Evolutionary conservation across 2,329 filamentous ascomycete species (phyloP).

Genomic region (Epichloe baconii): DNA sequence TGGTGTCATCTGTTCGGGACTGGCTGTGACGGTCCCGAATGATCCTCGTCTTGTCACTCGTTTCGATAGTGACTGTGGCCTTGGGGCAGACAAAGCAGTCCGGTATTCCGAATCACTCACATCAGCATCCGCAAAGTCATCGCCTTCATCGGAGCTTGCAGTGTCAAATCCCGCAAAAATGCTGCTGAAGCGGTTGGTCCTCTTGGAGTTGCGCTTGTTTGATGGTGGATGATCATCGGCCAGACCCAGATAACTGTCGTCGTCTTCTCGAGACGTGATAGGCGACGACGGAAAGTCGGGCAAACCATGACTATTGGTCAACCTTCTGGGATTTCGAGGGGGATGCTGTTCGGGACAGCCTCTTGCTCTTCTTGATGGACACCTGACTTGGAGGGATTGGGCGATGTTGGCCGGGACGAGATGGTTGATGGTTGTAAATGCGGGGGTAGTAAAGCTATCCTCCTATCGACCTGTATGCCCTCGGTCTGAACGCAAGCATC

Average conservation of each 20-base stretch:
- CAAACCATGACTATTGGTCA: slow-evolving; percentile 32
- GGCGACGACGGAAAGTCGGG: slow-evolving; percentile 39
- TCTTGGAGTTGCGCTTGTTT: slow-evolving; percentile 39
- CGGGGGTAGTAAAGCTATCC: slow-evolving; percentile 59
- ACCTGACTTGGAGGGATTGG: slow-evolving; percentile 21
- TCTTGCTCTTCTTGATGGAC: slow-evolving; percentile 25
- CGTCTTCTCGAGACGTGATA: slow-evolving; percentile 20
- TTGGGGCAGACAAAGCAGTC: slow-evolving; percentile 52
- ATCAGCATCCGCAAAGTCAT: slow-evolving; percentile 49
- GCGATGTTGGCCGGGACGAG: slow-evolving; percentile 45
- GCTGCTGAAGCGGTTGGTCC: slow-evolving; percentile 64
- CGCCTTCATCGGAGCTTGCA: slow-evolving; percentile 51
- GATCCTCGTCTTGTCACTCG: slow-evolving; percentile 30
- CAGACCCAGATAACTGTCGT: slow-evolving; percentile 62
- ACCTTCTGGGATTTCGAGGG: slow-evolving; percentile 48
- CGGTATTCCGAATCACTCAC: slow-evolving; percentile 54
- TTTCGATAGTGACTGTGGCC: slow-evolving; percentile 29
- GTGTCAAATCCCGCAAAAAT: slow-evolving; percentile 78
- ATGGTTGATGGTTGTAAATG: slow-evolving; percentile 73
- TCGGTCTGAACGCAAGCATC: slow-evolving; percentile 64
- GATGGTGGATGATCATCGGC: slow-evolving; percentile 69
- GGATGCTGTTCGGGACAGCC: slow-evolving; percentile 38
- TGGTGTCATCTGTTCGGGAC: slow-evolving; percentile 28
- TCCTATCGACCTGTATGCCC: slow-evolving; percentile 71
- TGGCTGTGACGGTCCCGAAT: slow-evolving; percentile 23